Evolutionary conservation across 2,329 filamentous ascomycete species (phyloP).

Genomic region (Stachybotrys elegans): DNA sequence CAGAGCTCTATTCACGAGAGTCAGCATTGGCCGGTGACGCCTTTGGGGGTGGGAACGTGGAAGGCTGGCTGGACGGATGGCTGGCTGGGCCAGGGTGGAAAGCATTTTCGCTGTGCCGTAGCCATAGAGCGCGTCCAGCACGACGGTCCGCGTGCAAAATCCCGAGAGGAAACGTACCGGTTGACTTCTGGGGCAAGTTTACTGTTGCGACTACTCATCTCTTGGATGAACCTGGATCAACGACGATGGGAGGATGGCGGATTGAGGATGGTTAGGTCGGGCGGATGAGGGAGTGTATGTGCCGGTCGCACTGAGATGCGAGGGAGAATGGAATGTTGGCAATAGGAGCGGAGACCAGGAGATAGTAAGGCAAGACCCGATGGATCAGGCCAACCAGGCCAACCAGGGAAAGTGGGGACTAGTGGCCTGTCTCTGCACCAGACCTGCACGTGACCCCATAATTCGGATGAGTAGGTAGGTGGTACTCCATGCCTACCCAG

Average conservation of each 20-base stretch:
- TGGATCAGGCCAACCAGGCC: no score
- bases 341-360: no score
- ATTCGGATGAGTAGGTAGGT: no score
- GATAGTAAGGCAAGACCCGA: no score
- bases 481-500: no score
- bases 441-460: no score
- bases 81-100: neutral
- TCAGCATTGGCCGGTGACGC: conserved; percentile 21
- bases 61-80: no score
- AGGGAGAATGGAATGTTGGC: neutral
- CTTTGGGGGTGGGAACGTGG: neutral
- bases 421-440: no score
- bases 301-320: neutral
- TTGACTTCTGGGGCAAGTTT: conserved; percentile 99
- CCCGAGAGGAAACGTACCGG: conserved; percentile 54
- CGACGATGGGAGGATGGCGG: conserved; percentile 24
- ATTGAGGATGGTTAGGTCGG: conserved; percentile 17
- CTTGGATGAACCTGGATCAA: conserved; percentile 46
- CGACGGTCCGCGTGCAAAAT: conserved; percentile 7
- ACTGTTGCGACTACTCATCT: conserved; percentile 93
- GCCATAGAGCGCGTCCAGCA: neutral
- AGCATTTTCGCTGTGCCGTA: neutral
- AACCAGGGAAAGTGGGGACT: no score
- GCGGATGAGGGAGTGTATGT: conserved; percentile 3
- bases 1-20: conserved; percentile 69